A percentile compares a stretch with the other conserved stretches of the same genome.
These are phyloP conservation scores for Candida parachauliodes DNA, from an alignment of 805 yeast species.

Conservation along the genomic window DNA sequence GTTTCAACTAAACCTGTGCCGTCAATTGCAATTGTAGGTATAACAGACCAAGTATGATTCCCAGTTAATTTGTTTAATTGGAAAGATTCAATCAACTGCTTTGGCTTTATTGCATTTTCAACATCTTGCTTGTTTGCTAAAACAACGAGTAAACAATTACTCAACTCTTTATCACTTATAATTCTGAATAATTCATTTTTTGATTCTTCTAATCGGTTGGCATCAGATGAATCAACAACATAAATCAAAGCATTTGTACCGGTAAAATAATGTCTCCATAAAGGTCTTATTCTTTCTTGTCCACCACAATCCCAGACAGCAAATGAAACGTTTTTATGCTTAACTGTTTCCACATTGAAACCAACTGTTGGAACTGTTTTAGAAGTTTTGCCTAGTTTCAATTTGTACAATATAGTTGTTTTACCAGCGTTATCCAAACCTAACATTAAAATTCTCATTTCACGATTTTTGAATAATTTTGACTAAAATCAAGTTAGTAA, in stretches of 20 bases:
- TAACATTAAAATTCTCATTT: conserved; percentile 91
- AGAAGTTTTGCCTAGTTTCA: conserved; percentile 69
- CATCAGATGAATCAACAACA: conserved; percentile 82
- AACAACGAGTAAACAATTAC: conserved; percentile 72
- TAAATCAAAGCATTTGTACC: conserved; percentile 90
- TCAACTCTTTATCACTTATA: conserved; percentile 78
- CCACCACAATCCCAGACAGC: conserved; percentile 97
- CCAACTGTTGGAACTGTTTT: conserved; percentile 93
- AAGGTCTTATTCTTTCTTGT: conserved; percentile 84
- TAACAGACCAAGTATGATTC: conserved; percentile 80
- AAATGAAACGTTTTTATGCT: conserved; percentile 75
- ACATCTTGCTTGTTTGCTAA: conserved; percentile 89
- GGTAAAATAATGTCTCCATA: conserved; percentile 94
- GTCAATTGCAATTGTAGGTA: conserved; percentile 84
- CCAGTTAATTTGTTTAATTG: conserved; percentile 59
- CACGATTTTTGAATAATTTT: conserved; percentile 68
- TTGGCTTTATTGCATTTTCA: conserved; percentile 67
- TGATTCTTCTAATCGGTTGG: conserved; percentile 69
- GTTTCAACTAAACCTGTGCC: conserved; percentile 91
- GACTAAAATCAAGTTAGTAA: conserved; percentile 7
- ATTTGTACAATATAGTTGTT: conserved; percentile 80
- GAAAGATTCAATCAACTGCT: conserved; percentile 71
- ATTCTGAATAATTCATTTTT: conserved; percentile 74
- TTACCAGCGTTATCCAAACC: conserved; percentile 94
- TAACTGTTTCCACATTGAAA: conserved; percentile 85